phyloP scores from a whole-genome alignment of 1,284 basidiomycete species.

The Heterobasidion annosum region DNA sequence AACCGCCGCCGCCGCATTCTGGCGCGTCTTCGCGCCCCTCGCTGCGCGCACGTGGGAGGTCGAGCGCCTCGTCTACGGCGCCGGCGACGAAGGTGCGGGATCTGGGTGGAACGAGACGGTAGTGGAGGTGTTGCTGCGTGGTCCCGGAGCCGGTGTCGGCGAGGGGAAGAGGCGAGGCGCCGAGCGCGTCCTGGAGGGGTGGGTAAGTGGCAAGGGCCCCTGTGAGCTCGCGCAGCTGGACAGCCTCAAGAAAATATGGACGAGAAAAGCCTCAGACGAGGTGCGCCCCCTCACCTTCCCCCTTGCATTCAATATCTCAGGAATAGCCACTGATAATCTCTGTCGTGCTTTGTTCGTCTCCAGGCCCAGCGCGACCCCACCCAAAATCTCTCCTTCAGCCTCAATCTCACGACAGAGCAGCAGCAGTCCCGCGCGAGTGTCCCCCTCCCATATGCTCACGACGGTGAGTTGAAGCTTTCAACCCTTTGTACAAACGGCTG shows the following conservation, averaged over 20 bases:
- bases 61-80: conserved; percentile 52
- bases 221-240: conserved; percentile 40
- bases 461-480: conserved; percentile 41
- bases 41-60: conserved; percentile 48
- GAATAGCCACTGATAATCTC: neutral
- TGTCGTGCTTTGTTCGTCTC: neutral
- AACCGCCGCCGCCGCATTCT: conserved; percentile 59
- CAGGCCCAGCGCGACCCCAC: conserved; percentile 44
- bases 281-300: conserved; percentile 21
- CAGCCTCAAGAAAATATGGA: conserved; percentile 38
- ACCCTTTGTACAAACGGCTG: neutral
- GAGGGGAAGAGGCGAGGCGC: conserved; percentile 39
- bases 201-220: conserved; percentile 29
- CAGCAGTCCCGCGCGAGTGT: conserved; percentile 71
- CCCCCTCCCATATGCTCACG: conserved; percentile 80
- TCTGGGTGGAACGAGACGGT: conserved; percentile 36
- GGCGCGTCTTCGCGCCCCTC: conserved; percentile 62
- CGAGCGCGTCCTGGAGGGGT: conserved; percentile 59
- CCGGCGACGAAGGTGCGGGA: conserved; percentile 37
- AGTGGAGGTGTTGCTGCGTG: conserved; percentile 53
- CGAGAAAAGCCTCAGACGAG: conserved; percentile 28
- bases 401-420: conserved; percentile 79
- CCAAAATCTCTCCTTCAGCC: conserved; percentile 74
- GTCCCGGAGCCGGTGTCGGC: conserved; percentile 13
- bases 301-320: neutral